These are phyloP conservation scores for Acorus calamus DNA, from an alignment of 106 monocot genomes.

Conservation along the genomic window DNA sequence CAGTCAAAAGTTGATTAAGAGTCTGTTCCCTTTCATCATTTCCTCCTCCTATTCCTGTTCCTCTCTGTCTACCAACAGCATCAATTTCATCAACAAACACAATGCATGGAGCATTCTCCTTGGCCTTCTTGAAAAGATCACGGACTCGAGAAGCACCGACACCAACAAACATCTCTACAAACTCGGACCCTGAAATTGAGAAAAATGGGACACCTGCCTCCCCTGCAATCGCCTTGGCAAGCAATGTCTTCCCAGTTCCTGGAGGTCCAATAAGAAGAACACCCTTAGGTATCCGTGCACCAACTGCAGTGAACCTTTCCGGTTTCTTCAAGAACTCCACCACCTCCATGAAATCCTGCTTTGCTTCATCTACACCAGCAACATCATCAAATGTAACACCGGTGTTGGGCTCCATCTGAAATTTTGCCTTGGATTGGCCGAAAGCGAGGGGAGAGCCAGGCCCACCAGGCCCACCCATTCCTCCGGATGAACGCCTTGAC, in stretches of 20 bases:
- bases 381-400: constrained; percentile 99
- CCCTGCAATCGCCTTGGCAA: constrained; percentile 98
- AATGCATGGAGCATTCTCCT: constrained; percentile 96
- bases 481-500: constrained; percentile 70
- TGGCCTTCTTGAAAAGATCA: constrained; percentile 94
- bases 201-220: constrained; percentile 98
- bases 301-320: constrained; percentile 94
- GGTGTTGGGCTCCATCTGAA: constrained; percentile 99
- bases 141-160: constrained; percentile 92
- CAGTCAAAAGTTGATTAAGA: constrained; percentile 85
- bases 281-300: constrained; percentile 94
- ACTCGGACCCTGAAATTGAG: constrained; percentile 97
- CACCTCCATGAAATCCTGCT: constrained; percentile 99
- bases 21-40: constrained; percentile 96
- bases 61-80: constrained; percentile 89
- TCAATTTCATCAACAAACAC: constrained; percentile 99
- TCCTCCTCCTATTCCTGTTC: constrained; percentile 88
- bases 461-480: constrained; percentile 90
- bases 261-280: constrained; percentile 98
- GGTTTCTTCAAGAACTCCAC: constrained; percentile 99
- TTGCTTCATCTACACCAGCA: constrained; percentile 96
- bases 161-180: constrained; percentile 99
- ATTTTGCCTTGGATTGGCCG: constrained; percentile 93
- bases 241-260: constrained; percentile 95
- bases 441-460: constrained; percentile 75